Base-by-base conservation (phyloP, 192 early-diverging fungal species). In the Martensiomyces pterosporus region DNA sequence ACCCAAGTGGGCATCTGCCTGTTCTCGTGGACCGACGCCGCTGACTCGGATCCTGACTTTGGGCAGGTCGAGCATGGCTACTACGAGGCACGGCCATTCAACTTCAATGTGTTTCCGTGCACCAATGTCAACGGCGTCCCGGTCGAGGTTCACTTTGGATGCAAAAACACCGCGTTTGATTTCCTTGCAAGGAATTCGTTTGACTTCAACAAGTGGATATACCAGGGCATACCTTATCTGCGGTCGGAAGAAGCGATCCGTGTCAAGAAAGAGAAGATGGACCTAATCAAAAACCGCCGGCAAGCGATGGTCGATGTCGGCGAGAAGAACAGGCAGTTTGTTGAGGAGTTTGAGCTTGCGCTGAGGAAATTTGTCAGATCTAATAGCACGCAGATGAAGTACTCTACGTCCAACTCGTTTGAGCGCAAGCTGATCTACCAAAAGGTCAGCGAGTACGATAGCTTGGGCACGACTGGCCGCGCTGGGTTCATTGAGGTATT, bases 121-220 rank as follows among this genome's bases (percentile, higher is more conserved):
- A 55, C 60, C 15, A 51, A 36, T 13, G 48, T 59, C 13, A 53
- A 56, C 23, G 52, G 47, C 18, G 26, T 51, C 16, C 55, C 56
- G 3, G 43, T 64, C 18, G 60, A 64, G 38, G 19, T 35, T 0
- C 59, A 63, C 29, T 81, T 83, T 60, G 41, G 56, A 0, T 72
- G 57, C 49, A 74, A 82, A 47, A 57, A 71, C 38, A 65, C 72
- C 14, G 75, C 77, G 21, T 57, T 98, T 18, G 78, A 83, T 37
- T 98, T 98, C 56, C 67, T 98, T 24, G 43, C 67, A 5, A 60
- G 76, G 4, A 85, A 85, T 64, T 71, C 79, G 2, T 95, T 98
- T 67, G 89, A 95, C 51, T 93, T 98, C 34, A 92, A 94, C 73
- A 90, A 91, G 45, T 87, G 89, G 77, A 82, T 93, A 26, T 63